phyloP scores from a whole-genome alignment of 179 eudicot species.

The Carnegiea gigantea region DNA sequence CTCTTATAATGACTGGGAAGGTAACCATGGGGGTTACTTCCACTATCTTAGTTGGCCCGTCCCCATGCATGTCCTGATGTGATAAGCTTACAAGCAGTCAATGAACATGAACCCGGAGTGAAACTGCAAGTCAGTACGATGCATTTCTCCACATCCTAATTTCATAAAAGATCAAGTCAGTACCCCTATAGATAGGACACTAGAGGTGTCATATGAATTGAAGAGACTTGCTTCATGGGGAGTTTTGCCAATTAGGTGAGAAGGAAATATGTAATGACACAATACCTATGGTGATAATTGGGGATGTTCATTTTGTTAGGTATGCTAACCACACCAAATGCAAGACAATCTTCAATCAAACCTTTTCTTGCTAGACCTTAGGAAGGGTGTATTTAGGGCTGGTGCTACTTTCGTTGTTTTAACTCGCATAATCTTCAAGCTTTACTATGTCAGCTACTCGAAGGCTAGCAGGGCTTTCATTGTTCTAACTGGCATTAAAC shows the following conservation, averaged over 20 bases:
- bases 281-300: constrained; percentile 94
- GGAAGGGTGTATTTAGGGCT: too few relatives aligned
- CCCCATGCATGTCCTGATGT: constrained; percentile 98
- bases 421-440: too few relatives aligned
- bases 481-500: too few relatives aligned
- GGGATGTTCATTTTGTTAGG: constrained; percentile 98
- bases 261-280: background rate
- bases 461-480: too few relatives aligned
- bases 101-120: constrained; percentile 97
- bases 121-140: constrained; percentile 93
- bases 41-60: constrained; percentile 77
- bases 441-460: too few relatives aligned
- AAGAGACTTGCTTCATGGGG: background rate
- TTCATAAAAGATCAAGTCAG: constrained; percentile 17
- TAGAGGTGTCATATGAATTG: background rate
- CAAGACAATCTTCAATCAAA: too few relatives aligned
- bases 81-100: constrained; percentile 97
- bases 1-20: constrained; percentile 95
- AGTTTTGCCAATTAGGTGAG: background rate
- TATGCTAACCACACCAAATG: constrained; percentile 43
- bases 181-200: background rate
- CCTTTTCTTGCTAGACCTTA: too few relatives aligned
- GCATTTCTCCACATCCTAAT: constrained; percentile 93
- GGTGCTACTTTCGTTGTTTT: too few relatives aligned
- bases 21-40: constrained; percentile 91